Conservation (phyloP, 139 green algal species). For the Micractinium conductrix region DNA sequence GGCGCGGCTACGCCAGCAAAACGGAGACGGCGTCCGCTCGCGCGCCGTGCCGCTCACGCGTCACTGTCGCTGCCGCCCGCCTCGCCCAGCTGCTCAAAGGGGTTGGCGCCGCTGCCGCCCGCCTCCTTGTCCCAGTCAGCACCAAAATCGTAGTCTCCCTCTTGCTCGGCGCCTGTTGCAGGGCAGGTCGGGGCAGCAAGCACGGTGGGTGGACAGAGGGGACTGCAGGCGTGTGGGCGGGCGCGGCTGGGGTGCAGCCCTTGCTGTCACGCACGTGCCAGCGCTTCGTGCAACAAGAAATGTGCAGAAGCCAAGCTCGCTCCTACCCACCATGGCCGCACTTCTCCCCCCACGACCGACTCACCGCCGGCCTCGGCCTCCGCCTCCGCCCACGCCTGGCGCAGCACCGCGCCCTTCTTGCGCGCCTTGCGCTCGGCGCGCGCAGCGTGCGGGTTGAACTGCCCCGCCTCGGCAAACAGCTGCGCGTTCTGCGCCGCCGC, state of each 20-base stretch:
- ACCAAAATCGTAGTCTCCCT: constrained; percentile 45
- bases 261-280: no score
- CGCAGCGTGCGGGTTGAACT: constrained; percentile 83
- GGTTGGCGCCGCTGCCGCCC: not conserved
- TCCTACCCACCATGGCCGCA: no score
- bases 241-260: no score
- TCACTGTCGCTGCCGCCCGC: not conserved
- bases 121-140: constrained; percentile 20
- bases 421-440: constrained; percentile 58
- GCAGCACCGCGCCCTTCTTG: constrained; percentile 46
- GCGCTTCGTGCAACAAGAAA: no score
- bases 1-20: no score
- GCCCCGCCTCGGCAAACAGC: constrained; percentile 81
- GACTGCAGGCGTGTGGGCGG: no score
- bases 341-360: no score
- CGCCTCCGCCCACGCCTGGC: not conserved
- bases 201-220: no score
- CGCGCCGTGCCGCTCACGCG: no score
- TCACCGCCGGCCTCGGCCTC: constrained; percentile 1
- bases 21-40: no score
- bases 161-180: not conserved
- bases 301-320: no score
- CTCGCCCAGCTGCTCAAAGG: constrained; percentile 24
- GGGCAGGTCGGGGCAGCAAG: no score
- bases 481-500: constrained; percentile 55